These are phyloP conservation scores for Xylariaceae sp. DNA, from an alignment of 2,329 filamentous ascomycete genomes.

Conservation along the genomic window DNA sequence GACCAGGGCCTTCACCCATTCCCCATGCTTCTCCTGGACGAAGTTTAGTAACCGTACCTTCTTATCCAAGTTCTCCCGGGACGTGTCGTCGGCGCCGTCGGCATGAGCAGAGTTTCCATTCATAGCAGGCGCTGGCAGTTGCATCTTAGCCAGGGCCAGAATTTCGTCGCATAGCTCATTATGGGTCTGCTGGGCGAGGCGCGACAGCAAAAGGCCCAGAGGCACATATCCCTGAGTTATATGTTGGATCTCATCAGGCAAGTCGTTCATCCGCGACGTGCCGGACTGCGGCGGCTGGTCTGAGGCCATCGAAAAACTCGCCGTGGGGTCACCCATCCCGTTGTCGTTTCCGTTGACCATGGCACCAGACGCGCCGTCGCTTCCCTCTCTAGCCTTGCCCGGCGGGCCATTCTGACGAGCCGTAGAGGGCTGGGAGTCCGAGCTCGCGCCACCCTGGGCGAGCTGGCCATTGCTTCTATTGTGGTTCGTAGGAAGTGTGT, in stretches of 20 bases:
- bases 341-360: slow-evolving; percentile 24
- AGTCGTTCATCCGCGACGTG: slow-evolving; percentile 42
- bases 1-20: slow-evolving; percentile 89
- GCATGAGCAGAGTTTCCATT: slow-evolving; percentile 43
- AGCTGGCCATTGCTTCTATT: slow-evolving; percentile 42
- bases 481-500: slow-evolving; percentile 47
- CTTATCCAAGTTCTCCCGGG: slow-evolving; percentile 62
- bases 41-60: slow-evolving; percentile 71
- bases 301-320: slow-evolving; percentile 18
- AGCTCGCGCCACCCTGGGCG: slow-evolving; percentile 19
- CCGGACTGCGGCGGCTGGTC: slow-evolving; percentile 4
- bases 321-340: slow-evolving; percentile 11
- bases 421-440: slow-evolving; percentile 7
- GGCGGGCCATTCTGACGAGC: slow-evolving; percentile 13
- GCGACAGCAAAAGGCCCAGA: slow-evolving; percentile 64
- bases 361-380: slow-evolving; percentile 17
- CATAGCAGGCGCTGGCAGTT: slow-evolving; percentile 43
- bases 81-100: slow-evolving; percentile 45
- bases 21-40: slow-evolving; percentile 69
- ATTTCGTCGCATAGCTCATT: slow-evolving; percentile 68
- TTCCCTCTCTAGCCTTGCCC: slow-evolving; percentile 10
- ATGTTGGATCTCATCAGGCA: slow-evolving; percentile 58
- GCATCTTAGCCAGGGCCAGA: slow-evolving; percentile 60
- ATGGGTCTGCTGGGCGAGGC: slow-evolving; percentile 77
- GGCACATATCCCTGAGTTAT: slow-evolving; percentile 71